Percentiles rank a stretch among this genome's conserved stretches.
phyloP scores from a whole-genome alignment of 768 basidiomycete species.

The Pulveroboletus frians region DNA sequence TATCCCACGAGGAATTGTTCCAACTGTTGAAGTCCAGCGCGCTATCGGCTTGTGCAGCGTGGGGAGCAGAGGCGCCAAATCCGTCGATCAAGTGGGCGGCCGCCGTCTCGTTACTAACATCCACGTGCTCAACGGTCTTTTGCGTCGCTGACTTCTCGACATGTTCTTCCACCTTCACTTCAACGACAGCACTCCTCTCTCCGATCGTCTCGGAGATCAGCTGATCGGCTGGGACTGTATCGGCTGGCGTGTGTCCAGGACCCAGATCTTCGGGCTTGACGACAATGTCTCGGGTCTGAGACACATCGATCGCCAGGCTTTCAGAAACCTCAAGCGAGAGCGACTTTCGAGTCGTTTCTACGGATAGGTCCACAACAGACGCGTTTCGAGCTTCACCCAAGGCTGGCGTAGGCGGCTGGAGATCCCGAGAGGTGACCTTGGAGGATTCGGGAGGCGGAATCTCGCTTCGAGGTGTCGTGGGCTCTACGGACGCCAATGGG shows the following conservation, averaged over 20 bases:
- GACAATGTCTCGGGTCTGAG: neutral
- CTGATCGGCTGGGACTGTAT: slow-evolving; percentile 23
- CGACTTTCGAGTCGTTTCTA: neutral
- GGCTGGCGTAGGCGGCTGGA: slow-evolving; percentile 10
- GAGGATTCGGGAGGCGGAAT: slow-evolving; percentile 3
- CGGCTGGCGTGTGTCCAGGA: slow-evolving; percentile 25
- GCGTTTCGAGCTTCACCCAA: slow-evolving; percentile 9
- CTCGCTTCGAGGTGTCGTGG: slow-evolving; percentile 18
- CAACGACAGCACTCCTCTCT: neutral
- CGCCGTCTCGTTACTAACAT: neutral
- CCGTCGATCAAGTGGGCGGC: neutral
- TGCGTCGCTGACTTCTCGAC: slow-evolving; percentile 7
- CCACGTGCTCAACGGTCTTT: slow-evolving; percentile 2
- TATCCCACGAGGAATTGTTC: neutral
- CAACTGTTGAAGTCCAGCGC: neutral
- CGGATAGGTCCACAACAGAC: neutral
- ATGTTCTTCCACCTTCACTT: slow-evolving; percentile 5
- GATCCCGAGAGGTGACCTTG: slow-evolving; percentile 1
- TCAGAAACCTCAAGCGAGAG: neutral
- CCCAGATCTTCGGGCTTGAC: neutral
- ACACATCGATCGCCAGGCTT: slow-evolving; percentile 13
- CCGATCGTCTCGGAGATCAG: slow-evolving; percentile 3
- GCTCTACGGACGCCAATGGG: slow-evolving; percentile 19
- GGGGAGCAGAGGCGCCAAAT: neutral
- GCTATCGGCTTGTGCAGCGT: neutral